Base-by-base conservation (phyloP, 139 green algal genomes). In the Tetraselmis striata region DNA sequence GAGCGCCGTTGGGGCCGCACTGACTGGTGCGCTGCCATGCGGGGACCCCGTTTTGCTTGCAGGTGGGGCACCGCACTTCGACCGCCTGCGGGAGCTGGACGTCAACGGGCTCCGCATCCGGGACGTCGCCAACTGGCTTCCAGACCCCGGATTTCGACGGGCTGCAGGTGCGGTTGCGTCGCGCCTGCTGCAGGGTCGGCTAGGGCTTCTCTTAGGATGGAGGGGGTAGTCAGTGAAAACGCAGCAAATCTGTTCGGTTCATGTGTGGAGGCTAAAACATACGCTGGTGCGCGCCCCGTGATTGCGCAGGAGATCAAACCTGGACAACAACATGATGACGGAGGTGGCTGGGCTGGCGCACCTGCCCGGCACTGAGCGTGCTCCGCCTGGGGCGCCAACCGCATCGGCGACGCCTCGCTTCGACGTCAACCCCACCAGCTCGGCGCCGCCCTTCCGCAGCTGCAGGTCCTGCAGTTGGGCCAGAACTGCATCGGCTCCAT, bases 251-350 rank as follows among this genome's bases (percentile, higher is more conserved):
- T n/a, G n/a, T n/a, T n/a, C n/a, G n/a, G n/a, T n/a, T n/a, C n/a
- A n/a, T n/a, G n/a, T n/a, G n/a, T n/a, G n/a, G n/a, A n/a, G n/a
- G n/a, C n/a, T n/a, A n/a, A n/a, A n/a, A n/a, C n/a, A n/a, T n/a
- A n/a, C n/a, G n/a, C n/a, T n/a, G n/a, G n/a, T n/a, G n/a, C n/a
- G n/a, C n/a, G n/a, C n/a, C n/a, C n/a, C n/a, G n/a, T n/a, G n/a
- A n/a, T n/a, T n/a, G n/a, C n/a, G 2, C 81, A 84, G 67, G 86
- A 90, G 82, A 84, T 95, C 0, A 89, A n/a, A 86, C 32, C 80
- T 95, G 23, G 88, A 94, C 81, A 85, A 83, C 86, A 95, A 95
- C 84, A 2, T 87, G 59, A 84, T 93, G 32, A 76, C 84, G 0
- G 87, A 91, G 30, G 84, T 90, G 45, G 83, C 80, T 22, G 84